phyloP scores from a whole-genome alignment of 345 rosid genomes.

The Arabidopsis thaliana region DNA sequence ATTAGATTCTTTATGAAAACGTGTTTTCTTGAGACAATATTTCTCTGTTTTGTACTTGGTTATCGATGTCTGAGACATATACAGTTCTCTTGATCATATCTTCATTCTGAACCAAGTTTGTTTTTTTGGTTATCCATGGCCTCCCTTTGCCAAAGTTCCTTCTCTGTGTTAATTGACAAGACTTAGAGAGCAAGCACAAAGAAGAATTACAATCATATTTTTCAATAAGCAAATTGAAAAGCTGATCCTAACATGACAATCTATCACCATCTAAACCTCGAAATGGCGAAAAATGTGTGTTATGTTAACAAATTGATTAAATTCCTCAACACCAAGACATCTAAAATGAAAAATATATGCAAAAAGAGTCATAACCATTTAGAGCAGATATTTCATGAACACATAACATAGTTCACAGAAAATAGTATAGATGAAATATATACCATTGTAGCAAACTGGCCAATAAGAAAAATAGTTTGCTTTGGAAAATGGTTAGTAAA shows the following conservation, averaged over 20 bases:
- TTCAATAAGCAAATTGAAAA: not conserved
- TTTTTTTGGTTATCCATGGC: slow-evolving; percentile 63
- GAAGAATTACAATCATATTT: not conserved
- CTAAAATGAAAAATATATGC: not conserved
- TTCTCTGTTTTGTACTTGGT: slow-evolving; percentile 23
- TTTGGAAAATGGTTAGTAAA: slow-evolving; percentile 53
- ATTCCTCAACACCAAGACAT: not conserved
- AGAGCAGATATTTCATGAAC: not conserved
- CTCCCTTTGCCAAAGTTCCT: slow-evolving; percentile 64
- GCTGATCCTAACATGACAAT: not conserved
- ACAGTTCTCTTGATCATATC: slow-evolving; percentile 37
- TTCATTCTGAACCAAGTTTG: slow-evolving; percentile 51
- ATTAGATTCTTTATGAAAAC: not conserved
- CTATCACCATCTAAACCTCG: too few species aligned
- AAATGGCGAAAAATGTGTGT: too few species aligned
- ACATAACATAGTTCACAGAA: not conserved
- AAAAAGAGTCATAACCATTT: not conserved
- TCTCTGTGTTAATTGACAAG: slow-evolving; percentile 52
- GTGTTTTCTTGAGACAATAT: not conserved
- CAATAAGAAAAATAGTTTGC: slow-evolving; percentile 55
- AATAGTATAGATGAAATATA: not conserved
- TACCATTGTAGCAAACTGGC: slow-evolving; percentile 69
- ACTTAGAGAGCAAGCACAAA: not conserved
- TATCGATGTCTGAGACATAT: slow-evolving; percentile 38
- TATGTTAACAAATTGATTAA: too few species aligned